Base-by-base conservation (phyloP, 257 asterid genomes). In the Solanum bukasovii region DNA sequence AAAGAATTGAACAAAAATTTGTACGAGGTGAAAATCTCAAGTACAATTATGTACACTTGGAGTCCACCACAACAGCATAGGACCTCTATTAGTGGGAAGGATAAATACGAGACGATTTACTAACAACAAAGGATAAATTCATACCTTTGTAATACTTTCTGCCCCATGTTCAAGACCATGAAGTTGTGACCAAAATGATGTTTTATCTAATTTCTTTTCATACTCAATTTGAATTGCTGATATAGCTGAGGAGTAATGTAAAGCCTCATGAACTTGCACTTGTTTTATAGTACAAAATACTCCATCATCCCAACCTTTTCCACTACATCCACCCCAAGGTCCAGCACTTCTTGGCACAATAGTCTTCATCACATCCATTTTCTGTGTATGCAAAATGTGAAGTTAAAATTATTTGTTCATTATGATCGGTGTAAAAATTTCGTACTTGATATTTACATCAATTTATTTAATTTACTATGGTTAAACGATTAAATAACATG, bases 251-350 rank as follows among this genome's bases (percentile, higher is more conserved):
- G 27, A 3, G 4, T 0, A 0, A 11, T 21, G 13, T 18, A 18
- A 18, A 5, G 49, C n/a, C 38, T 38, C 29, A 81, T 35, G 27
- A 42, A 87, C 20, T 0, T 67, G 20, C 7, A 89, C 59, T 34
- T 49, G 75, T 61, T 68, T 89, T 18, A 86, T 49, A 25, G 87
- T 85, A 44, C 25, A 34, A 71, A 34, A 85, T 44, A 89, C 82
- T 52, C 91, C 91, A 38, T 89, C 91, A 33, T 86, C 91, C 91
- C 91, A 89, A 25, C 77, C 23, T 87, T 56, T 86, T 38, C 89
- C 91, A 27, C 74, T 11, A 29, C 23, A 35, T 25, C 84, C 90
- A 21, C 85, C 89, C 75, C 75, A 86, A 10, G 91, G 87, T 33
- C 91, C 91, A 20, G 89, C 49, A 13, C 31, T 52, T 42, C 73